Evolutionary conservation across 345 rosid genomes (phyloP), one percentile per base, ranked within the genome.

Genomic region (Populus deltoides): DNA sequence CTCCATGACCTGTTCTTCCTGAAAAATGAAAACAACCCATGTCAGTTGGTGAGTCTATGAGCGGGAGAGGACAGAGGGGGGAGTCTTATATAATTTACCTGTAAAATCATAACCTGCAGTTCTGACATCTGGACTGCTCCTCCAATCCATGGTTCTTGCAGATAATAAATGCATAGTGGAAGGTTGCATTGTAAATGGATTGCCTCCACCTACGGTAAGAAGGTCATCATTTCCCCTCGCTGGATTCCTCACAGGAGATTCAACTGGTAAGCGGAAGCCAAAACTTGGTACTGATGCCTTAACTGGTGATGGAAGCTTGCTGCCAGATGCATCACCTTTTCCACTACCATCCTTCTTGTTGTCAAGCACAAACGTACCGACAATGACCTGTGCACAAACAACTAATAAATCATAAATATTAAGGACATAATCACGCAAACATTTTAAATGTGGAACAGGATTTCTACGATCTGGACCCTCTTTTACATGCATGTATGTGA

Each of bases 311-410:
- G 88, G 82, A 76, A 90, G 76, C 87, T 83, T 86, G 84, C 84
- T 83, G 45, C 83, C 75, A 69, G 90, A 85, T 51, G 89, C 78
- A 80, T 88, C 92, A 66, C 77, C 86, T 87, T 86, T 88, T 72
- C 85, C 85, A 73, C 75, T 69, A 69, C 83, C 72, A 36, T 83
- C 88, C 79, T 75, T 79, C 79, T 86, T 89, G 75, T 80, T 49
- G 76, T 90, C 91, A 49, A 90, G 59, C 82, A 82, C 71, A 79
- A 92, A 92, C 7, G 91, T 87, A 39, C 97, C 94, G 45, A 92
- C 86, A 80, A 90, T 87, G 66, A 92, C 92, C 97, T 92, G 88
- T 41, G 25, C 17, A 78, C 18, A 71, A 9, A 49, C 27, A 75
- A 47, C 31, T 45, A 77, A 63, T 66, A 74, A 55, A 43, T 57